phyloP scores from a whole-genome alignment of 2,329 filamentous ascomycete species.

The Botrytis medusae region DNA sequence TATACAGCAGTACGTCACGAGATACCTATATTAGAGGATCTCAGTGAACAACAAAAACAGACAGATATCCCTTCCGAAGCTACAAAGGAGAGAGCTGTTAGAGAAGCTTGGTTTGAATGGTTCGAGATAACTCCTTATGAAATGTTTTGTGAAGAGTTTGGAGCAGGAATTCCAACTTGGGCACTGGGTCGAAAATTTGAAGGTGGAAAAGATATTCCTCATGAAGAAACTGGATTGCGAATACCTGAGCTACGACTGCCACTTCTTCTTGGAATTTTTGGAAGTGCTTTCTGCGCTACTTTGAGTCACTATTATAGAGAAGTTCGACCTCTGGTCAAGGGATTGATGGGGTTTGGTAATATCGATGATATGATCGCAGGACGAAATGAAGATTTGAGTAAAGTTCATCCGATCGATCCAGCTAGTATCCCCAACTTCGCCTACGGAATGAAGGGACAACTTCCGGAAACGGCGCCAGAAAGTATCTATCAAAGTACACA shows the following conservation, averaged over 20 bases:
- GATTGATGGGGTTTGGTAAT: constrained; percentile 70
- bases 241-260: constrained; percentile 83
- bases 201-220: constrained; percentile 64
- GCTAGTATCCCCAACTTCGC: constrained; percentile 88
- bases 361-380: constrained; percentile 82
- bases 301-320: constrained; percentile 96
- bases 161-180: constrained; percentile 92
- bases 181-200: constrained; percentile 82
- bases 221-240: constrained; percentile 65
- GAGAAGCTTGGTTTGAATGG: constrained; percentile 95
- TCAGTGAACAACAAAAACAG: constrained; percentile 42
- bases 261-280: constrained; percentile 89
- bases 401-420: constrained; percentile 92
- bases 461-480: constrained; percentile 75
- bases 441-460: constrained; percentile 72
- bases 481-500: constrained; percentile 71
- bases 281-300: constrained; percentile 93
- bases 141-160: constrained; percentile 90
- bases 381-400: constrained; percentile 79
- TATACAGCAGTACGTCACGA: constrained; percentile 96
- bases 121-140: constrained; percentile 95
- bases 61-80: constrained; percentile 45
- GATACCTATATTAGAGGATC: constrained; percentile 66
- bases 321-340: constrained; percentile 76
- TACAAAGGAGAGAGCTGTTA: constrained; percentile 52